Evolutionary conservation across 371 early-diverging fungal species (phyloP), one percentile per base, ranked within the genome.

Genomic region (Actinomucor elegans): DNA sequence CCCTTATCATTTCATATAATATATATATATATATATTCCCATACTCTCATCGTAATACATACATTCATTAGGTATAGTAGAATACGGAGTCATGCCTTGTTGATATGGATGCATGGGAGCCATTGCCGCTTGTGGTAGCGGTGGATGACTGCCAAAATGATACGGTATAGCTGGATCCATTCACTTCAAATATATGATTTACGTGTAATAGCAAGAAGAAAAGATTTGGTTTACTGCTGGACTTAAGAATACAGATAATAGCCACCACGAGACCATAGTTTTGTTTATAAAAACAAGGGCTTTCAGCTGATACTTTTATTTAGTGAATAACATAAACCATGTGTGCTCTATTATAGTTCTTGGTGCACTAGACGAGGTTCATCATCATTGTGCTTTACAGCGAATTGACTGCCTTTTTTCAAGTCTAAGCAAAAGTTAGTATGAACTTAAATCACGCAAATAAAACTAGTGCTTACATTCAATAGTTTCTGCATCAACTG

Each of bases 401-500:
- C 29, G 43, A 51, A 52, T 36, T 21, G 41, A 24, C 47, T 48
- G 20, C 56, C 59, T 38, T 55, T 59, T 21, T 49, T 59, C n/a
- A 64, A 38, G 42, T 48, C 65, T 64, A 53, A 32, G 27, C 3
- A 4, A 48, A 12, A 17, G n/a, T 33, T 6, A 32, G 23, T 44
- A 20, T 24, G 15, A 0, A 32, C 45, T 15, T 17, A 28, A n/a
- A 28, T 4, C 15, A 17, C 17, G 17, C 38, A 12, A 31, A 12
- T 20, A 9, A 5, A 7, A 15, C 8, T 40, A 17, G 1, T 3
- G 44, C 33, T 59, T 75, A 75, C 78, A 38, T 48, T 72, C 68
- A 31, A 78, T 46, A 9, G 65, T 57, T 15, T 72, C 66, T 14
- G 49, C 28, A 42, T 75, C 71, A 9, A 86, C 52, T 17, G 77